These are phyloP conservation scores for Aspergillus ibericus DNA, from an alignment of 2,329 filamentous ascomycete genomes.

Conservation along the genomic window DNA sequence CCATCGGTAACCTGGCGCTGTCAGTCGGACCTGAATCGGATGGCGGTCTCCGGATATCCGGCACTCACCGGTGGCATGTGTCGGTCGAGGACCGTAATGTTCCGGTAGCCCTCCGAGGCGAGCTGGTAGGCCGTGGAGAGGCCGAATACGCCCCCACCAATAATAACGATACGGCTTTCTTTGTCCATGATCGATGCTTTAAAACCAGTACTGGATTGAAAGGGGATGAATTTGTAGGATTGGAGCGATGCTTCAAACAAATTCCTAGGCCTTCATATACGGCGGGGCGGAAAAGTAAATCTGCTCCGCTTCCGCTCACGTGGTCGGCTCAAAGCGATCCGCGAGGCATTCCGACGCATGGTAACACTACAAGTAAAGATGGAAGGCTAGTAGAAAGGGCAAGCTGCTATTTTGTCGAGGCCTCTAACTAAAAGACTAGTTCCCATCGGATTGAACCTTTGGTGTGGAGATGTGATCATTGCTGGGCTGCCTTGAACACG, in stretches of 20 bases:
- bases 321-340: too few species aligned
- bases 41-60: neutral
- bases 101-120: slow-evolving; percentile 4
- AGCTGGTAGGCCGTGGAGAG: slow-evolving; percentile 12
- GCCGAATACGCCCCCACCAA: slow-evolving; percentile 13
- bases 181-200: slow-evolving; percentile 1
- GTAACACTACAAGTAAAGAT: too few species aligned
- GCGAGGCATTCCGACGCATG: too few species aligned
- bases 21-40: neutral
- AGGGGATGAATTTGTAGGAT: neutral
- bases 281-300: neutral
- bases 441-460: too few species aligned
- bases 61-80: slow-evolving; percentile 15
- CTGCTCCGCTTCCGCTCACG: neutral
- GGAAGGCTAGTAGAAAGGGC: too few species aligned
- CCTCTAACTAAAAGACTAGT: too few species aligned
- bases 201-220: too few species aligned
- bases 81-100: slow-evolving; percentile 16
- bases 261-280: neutral
- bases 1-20: slow-evolving; percentile 28
- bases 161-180: slow-evolving; percentile 1
- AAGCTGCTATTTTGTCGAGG: too few species aligned
- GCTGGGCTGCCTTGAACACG: too few species aligned
- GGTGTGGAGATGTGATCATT: too few species aligned
- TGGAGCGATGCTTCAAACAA: neutral